A percentile compares a stretch with the other conserved stretches of the same genome.
Evolutionary conservation across 805 yeast species (phyloP).

Genomic region (Metahyphopichia silvanorum): DNA sequence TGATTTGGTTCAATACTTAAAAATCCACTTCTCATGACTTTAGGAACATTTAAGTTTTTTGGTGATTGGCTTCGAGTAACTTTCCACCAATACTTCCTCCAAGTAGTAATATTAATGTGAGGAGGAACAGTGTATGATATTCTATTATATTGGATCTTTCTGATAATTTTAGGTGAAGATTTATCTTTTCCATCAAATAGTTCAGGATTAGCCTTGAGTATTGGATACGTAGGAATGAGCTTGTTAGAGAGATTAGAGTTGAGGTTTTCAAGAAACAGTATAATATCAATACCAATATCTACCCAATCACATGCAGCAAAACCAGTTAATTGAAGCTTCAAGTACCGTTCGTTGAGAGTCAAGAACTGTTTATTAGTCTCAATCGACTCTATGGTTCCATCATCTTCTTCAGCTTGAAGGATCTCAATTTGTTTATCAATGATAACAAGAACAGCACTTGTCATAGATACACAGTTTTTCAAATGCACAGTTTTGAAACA

Average conservation of each 20-base stretch:
- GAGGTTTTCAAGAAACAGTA: no score
- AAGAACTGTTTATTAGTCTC: no score
- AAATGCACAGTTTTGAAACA: constrained; percentile 16
- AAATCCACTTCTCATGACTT: constrained; percentile 4
- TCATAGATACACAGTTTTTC: constrained; percentile 12
- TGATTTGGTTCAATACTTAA: neutral
- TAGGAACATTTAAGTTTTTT: constrained; percentile 1
- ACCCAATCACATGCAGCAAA: no score
- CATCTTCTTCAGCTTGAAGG: no score
- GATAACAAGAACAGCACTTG: no score
- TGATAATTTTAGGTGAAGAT: constrained; percentile 1
- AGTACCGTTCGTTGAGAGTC: no score
- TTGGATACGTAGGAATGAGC: neutral
- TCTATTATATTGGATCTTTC: constrained; percentile 4
- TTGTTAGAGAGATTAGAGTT: no score
- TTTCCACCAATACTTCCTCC: constrained; percentile 26
- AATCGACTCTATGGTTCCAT: no score
- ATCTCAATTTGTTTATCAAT: no score
- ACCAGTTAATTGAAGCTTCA: no score
- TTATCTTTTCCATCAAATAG: constrained; percentile 1
- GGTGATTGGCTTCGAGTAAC: no score
- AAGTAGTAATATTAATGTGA: constrained; percentile 7
- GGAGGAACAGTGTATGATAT: constrained; percentile 8
- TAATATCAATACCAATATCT: no score
- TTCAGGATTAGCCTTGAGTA: neutral